A percentile compares a stretch with the other conserved stretches of the same genome.
Evolutionary conservation across 305 asterid species (phyloP).

Genomic region (Fraxinus sp.): DNA sequence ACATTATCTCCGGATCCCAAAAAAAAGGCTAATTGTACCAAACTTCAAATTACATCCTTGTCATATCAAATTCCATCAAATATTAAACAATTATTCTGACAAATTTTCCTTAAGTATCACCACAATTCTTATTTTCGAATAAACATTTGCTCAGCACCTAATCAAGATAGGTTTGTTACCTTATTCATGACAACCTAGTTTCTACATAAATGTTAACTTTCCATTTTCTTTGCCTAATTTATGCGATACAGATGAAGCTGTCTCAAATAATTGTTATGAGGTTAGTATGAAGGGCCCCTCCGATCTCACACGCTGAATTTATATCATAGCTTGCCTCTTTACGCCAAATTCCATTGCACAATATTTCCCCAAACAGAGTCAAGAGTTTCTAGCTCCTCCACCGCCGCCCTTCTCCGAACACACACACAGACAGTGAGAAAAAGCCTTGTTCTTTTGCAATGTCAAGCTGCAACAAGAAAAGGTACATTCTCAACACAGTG

Average conservation of each 20-base stretch:
- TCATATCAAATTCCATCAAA: too few species aligned
- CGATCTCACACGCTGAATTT: background rate
- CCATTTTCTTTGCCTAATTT: background rate
- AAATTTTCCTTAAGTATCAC: too few species aligned
- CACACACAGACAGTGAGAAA: background rate
- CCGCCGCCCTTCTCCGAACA: background rate
- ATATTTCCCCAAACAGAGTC: background rate
- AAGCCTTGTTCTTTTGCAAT: conserved; percentile 16
- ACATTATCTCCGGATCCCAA: too few species aligned
- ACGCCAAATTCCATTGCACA: background rate
- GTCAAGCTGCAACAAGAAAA: conserved; percentile 35
- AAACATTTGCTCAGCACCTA: background rate
- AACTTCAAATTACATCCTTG: too few species aligned
- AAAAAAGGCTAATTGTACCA: too few species aligned
- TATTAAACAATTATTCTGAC: too few species aligned
- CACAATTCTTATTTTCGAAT: too few species aligned
- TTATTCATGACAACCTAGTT: background rate
- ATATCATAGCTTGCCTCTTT: background rate
- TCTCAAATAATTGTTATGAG: background rate
- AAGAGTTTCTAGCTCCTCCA: background rate
- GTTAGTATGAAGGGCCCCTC: background rate
- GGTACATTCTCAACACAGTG: conserved; percentile 29
- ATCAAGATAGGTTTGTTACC: background rate
- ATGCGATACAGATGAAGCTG: background rate
- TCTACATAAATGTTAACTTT: background rate